Evolutionary conservation across 495 filamentous ascomycete species (phyloP), one percentile per base, ranked within the genome.

Genomic region (Lepraria neglecta): DNA sequence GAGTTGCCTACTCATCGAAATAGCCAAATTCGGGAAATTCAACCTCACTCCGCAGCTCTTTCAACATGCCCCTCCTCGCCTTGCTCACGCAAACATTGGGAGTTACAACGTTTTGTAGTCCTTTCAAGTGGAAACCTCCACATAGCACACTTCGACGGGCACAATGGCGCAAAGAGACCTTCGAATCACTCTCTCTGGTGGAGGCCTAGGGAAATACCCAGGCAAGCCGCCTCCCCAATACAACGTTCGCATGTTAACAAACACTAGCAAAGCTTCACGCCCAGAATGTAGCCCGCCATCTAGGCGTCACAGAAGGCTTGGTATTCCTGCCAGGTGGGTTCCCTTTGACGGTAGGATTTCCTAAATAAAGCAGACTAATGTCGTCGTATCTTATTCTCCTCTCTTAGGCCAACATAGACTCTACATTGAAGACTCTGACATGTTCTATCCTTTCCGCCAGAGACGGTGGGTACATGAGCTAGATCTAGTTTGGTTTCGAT

Each of bases 231-330:
- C 14, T 15, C 17, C 17, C 19, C 2, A 28, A 15, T 4, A 45
- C 9, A 6, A n/a, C 11, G 43, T 17, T 14, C 12, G 17, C 10
- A 17, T 57, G 2, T 30, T 45, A 4, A 57, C 40, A 15, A 17
- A 30, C 6, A 45, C 11, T n/a, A 57, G 91, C 90, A 35, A 95
- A 94, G 70, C 77, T 85, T 63, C 89, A 96, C 71, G 90, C 88
- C 46, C 82, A 81, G 62, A 85, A 82, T 47, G 88, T 92, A 15
- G 86, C 84, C 14, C 76, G 79, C 54, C 79, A 85, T 59, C 82
- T 95, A 31, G 81, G 80, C 4, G 76, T 78, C 48, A 71, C 76
- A 27, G 67, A 76, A 54, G 90, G 90, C 33, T 66, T 92, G 59
- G 40, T 40, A n/a, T 51, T 38, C 19, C 58, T 51, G 6, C 31